Percentiles rank a stretch among this genome's conserved stretches.
Conservation (phyloP, 75 land plant species). For the Pinus albicaulis region DNA sequence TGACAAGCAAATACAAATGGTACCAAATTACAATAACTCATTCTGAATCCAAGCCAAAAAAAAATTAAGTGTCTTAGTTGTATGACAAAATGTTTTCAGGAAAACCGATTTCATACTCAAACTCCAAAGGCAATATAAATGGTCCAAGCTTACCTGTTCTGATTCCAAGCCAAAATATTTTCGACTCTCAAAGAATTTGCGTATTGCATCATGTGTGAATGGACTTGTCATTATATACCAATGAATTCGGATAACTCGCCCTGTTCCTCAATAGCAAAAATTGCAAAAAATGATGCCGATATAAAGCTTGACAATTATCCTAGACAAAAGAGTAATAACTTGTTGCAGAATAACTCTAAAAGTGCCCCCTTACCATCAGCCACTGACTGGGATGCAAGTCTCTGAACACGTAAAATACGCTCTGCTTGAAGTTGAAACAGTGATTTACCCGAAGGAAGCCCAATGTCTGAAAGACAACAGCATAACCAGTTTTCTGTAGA, state of each 20-base stretch:
- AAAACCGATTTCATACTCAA: not conserved
- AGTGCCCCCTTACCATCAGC: constrained; percentile 43
- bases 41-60: constrained; percentile 1
- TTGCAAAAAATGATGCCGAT: not conserved
- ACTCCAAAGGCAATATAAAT: not conserved
- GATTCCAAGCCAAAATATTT: constrained; percentile 86
- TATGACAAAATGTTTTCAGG: not conserved
- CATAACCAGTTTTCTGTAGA: not conserved
- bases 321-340: not conserved
- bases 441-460: constrained; percentile 89
- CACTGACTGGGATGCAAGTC: constrained; percentile 62
- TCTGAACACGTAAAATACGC: constrained; percentile 68
- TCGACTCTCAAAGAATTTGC: constrained; percentile 71
- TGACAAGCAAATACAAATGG: not conserved
- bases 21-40: not conserved
- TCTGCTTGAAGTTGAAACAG: constrained; percentile 96
- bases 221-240: constrained; percentile 98
- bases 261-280: constrained; percentile 23
- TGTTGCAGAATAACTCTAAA: not conserved
- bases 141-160: constrained; percentile 49
- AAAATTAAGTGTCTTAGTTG: not conserved
- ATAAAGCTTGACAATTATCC: not conserved
- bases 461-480: constrained; percentile 54
- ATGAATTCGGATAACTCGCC: constrained; percentile 42
- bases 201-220: constrained; percentile 76